A percentile compares a stretch with the other conserved stretches of the same genome.
These are phyloP conservation scores for Aspergillus pseudoviridinutans DNA, from an alignment of 2,329 filamentous ascomycete species.

Conservation along the genomic window DNA sequence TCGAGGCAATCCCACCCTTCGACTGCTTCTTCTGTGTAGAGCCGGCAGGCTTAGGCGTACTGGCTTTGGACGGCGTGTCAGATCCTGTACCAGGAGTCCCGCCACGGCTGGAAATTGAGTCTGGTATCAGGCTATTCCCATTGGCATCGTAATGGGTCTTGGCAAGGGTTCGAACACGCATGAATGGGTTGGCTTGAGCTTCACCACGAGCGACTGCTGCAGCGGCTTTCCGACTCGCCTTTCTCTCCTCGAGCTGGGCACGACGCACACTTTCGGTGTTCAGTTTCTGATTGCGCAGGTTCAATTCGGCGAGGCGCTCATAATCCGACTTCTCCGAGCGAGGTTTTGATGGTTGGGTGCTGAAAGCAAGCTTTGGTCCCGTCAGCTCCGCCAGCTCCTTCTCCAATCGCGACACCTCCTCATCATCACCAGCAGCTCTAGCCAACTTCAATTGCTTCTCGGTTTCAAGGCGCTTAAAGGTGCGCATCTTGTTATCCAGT, in stretches of 20 bases:
- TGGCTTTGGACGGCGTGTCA: constrained; percentile 50
- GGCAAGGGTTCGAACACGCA: constrained; percentile 62
- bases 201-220: constrained; percentile 62
- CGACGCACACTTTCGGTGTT: constrained; percentile 90
- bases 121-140: constrained; percentile 29
- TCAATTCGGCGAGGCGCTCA: constrained; percentile 77
- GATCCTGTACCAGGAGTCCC: constrained; percentile 49
- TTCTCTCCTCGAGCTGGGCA: constrained; percentile 78
- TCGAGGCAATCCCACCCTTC: constrained; percentile 57
- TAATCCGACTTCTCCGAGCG: constrained; percentile 61
- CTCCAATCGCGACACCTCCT: constrained; percentile 48
- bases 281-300: constrained; percentile 74
- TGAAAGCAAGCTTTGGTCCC: constrained; percentile 67
- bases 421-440: constrained; percentile 59
- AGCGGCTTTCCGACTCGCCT: constrained; percentile 57
- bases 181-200: constrained; percentile 49
- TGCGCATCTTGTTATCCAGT: constrained; percentile 62
- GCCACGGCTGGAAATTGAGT: constrained; percentile 38
- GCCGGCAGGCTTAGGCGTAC: constrained; percentile 48
- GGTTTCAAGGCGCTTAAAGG: constrained; percentile 65
- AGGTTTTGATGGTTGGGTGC: constrained; percentile 60
- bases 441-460: constrained; percentile 64
- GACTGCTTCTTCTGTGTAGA: constrained; percentile 31
- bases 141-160: constrained; percentile 66
- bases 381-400: constrained; percentile 45